Evolutionary conservation across 2,329 filamentous ascomycete species (phyloP).

Genomic region (Sporothrix schenckii): DNA sequence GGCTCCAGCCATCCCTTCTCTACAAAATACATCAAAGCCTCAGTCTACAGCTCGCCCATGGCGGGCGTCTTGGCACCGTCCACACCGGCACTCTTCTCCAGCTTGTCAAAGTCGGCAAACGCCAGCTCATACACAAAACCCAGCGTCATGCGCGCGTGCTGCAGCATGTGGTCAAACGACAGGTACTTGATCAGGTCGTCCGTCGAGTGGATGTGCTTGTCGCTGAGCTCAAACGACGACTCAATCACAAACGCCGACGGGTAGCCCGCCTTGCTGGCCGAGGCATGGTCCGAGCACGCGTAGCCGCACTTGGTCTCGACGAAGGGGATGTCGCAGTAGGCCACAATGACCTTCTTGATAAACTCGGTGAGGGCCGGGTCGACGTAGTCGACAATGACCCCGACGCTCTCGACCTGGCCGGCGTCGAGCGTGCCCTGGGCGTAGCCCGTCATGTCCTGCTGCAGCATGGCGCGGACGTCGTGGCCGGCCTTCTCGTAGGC

Average conservation of each 20-base stretch:
- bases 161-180: constrained; percentile 66
- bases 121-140: constrained; percentile 54
- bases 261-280: constrained; percentile 67
- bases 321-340: constrained; percentile 77
- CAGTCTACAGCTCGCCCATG: constrained; percentile 37
- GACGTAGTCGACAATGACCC: constrained; percentile 91
- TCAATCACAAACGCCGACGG: constrained; percentile 68
- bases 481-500: constrained; percentile 72
- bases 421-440: constrained; percentile 80
- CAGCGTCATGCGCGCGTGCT: constrained; percentile 60
- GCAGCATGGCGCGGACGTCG: constrained; percentile 92
- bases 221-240: constrained; percentile 60
- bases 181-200: constrained; percentile 72
- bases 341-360: constrained; percentile 83
- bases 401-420: constrained; percentile 80
- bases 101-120: constrained; percentile 44
- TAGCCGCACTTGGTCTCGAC: constrained; percentile 57
- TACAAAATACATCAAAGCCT: too few species aligned
- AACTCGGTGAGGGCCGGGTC: constrained; percentile 80
- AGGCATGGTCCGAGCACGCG: constrained; percentile 69
- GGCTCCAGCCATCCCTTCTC: background rate
- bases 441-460: constrained; percentile 97
- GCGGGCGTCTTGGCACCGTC: constrained; percentile 4
- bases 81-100: constrained; percentile 37
- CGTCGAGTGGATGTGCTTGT: constrained; percentile 73